Base-by-base conservation (phyloP, 805 yeast species). In the Ogataea zsoltii region DNA sequence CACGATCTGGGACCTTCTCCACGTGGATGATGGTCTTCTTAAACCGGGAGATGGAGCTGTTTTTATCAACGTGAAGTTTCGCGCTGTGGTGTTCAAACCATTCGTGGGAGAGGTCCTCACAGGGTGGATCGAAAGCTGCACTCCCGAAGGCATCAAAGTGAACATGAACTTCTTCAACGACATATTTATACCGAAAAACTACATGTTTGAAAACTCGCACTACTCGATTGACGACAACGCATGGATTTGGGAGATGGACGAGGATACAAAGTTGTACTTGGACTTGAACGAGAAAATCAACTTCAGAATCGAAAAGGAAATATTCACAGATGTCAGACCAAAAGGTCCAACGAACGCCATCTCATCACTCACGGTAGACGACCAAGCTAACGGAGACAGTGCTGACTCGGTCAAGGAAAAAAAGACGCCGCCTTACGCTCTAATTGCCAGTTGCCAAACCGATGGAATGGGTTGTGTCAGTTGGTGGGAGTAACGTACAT, bases 401-500 rank as follows among this genome's bases (percentile, higher is more conserved):
- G 46, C 36, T 3, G 62, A 58, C 12, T 61, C 57, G 1, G 47
- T 51, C 14, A 55, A 59, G 19, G 57, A 54, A 2, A 65, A 60
- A 28, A 77, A 72, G 49, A 71, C 77, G 11, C 94, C 97, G 10
- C 89, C 97, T 13, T 91, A 89, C 68, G 88, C 89, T 9, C 68
- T 92, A 21, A 66, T 88, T 23, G 98, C 92, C 14, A 86, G 96
- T 52, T 90, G 97, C 64, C 97, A 90, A 63, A 82, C 89, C 3
- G 97, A 90, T 59, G 99, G 99, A 35, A 88, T 90, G 95, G 99
- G 99, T 4, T 81, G 95, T 56, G 83, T 88, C 33, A 80, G 91
- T 45, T 94, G 99, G 99, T 92, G 99, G 99, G 95, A 87, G 59
- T 50, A 25, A 42, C 34, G 7, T 28, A 18, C 25, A 19, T 28